These are phyloP conservation scores for Fraxinus floribunda DNA, from an alignment of 305 asterid genomes.

Conservation along the genomic window DNA sequence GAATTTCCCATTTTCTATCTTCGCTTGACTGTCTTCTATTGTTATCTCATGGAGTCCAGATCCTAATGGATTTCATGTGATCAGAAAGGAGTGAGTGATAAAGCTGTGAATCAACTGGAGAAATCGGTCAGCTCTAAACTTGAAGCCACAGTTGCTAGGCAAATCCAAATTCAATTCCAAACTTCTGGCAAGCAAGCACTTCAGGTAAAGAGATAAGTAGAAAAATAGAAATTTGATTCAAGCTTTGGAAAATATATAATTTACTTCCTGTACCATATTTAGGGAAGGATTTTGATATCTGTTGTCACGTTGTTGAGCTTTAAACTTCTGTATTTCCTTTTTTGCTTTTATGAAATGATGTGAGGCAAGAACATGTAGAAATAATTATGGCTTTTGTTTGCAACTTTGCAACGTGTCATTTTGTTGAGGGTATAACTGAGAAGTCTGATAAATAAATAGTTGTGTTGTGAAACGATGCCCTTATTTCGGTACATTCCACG, in stretches of 20 bases:
- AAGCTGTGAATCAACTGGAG: constrained; percentile 79
- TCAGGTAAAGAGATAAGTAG: constrained; percentile 48
- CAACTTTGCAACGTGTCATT: not conserved
- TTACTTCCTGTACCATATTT: not conserved
- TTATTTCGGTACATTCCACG: not conserved
- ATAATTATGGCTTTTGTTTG: not conserved
- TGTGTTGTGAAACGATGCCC: not conserved
- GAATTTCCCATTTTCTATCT: constrained; percentile 21
- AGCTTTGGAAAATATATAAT: not conserved
- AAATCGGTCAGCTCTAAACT: constrained; percentile 78
- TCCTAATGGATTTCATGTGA: constrained; percentile 34
- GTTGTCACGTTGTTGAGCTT: not conserved
- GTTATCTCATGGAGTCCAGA: constrained; percentile 19
- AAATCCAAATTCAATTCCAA: constrained; percentile 83
- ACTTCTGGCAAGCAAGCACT: constrained; percentile 93
- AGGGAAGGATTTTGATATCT: not conserved
- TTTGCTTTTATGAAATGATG: not conserved
- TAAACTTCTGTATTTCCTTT: not conserved
- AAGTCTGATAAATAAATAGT: not conserved
- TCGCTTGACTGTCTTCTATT: constrained; percentile 6
- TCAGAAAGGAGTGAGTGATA: constrained; percentile 94
- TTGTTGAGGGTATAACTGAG: not conserved
- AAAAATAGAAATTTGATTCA: not conserved
- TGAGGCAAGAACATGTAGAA: not conserved
- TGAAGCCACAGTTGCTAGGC: constrained; percentile 77